Base-by-base conservation (phyloP, 192 early-diverging fungal genomes). In the Rhizophagus sp. region DNA sequence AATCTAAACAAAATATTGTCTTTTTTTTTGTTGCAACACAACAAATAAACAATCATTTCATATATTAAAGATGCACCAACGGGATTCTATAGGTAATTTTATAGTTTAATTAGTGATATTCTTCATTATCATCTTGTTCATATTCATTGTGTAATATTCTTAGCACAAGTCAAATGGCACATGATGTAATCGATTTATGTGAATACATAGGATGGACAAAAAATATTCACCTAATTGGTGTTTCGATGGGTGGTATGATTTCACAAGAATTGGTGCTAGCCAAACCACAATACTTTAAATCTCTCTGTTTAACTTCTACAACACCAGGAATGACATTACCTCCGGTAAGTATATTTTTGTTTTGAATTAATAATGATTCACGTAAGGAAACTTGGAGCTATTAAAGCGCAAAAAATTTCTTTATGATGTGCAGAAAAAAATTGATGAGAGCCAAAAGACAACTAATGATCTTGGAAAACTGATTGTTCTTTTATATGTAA, bases 171-270 rank as follows among this genome's bases (percentile, higher is more conserved):
- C 92, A 94, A 80, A 89, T 97, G 90, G 95, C 95, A 8, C 76
- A 86, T 30, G 96, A 97, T 75, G 89, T 92, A 0, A 79, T 85
- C 15, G 87, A 89, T 12, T 83, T 97, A 24, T 82, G 96, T 73
- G 90, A 89, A 68, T 88, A 89, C n/a, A 79, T 96, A 17, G 93
- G 88, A 0, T 97, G 96, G 96, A 88, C 68, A 2, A 68, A 83
- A 9, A 79, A 91, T 49, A 85, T 96, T 25, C 92, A 95, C 80
- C 25, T 96, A n/a, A 91, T 92, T 52, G 96, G 96, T 8, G 86
- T 96, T 6, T 95, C 94, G 0, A 87, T 97, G 89, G 95, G 95
- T 25, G 93, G 93, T 30, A 97, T 96, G 96, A 92, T 97, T 69
- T 84, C 93, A 0, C 89, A 93, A 76, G 93, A 96, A 76, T 79